Evolutionary conservation across 2,329 filamentous ascomycete genomes (phyloP).

Genomic region (Pseudocercospora cruenta): DNA sequence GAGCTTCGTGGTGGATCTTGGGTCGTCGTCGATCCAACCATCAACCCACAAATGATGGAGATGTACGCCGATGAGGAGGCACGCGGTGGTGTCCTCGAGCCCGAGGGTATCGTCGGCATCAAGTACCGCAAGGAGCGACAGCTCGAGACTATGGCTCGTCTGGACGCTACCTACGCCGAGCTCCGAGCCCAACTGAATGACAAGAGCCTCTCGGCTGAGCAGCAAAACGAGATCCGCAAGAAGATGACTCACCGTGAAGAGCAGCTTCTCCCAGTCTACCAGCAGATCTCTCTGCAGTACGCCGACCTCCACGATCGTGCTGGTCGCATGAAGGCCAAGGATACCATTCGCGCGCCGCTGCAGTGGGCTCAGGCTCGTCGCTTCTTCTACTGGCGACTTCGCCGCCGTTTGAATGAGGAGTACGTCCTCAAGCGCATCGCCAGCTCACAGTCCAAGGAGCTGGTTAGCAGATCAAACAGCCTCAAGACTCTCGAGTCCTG

Average conservation of each 20-base stretch:
- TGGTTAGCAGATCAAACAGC: slow-evolving; percentile 54
- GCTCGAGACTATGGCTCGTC: slow-evolving; percentile 93
- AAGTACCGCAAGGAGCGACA: slow-evolving; percentile 98
- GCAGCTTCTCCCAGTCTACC: slow-evolving; percentile 86
- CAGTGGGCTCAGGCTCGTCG: slow-evolving; percentile 87
- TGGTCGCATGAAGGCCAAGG: slow-evolving; percentile 98
- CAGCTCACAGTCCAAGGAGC: slow-evolving; percentile 48
- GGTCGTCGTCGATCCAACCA: slow-evolving; percentile 98
- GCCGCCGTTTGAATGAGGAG: slow-evolving; percentile 95
- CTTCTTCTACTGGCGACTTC: slow-evolving; percentile 99
- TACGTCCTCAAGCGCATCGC: slow-evolving; percentile 91
- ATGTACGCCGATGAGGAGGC: slow-evolving; percentile 98
- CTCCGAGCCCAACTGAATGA: slow-evolving; percentile 79
- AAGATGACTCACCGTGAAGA: slow-evolving; percentile 86
- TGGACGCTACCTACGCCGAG: slow-evolving; percentile 80
- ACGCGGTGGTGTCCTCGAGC: slow-evolving; percentile 95
- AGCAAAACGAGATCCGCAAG: slow-evolving; percentile 77
- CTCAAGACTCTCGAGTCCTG: slow-evolving; percentile 79
- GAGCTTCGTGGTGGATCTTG: slow-evolving; percentile 98
- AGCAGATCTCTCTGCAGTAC: slow-evolving; percentile 94
- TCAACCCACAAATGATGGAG: slow-evolving; percentile 96
- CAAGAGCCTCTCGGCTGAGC: slow-evolving; percentile 69
- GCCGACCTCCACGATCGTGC: slow-evolving; percentile 96
- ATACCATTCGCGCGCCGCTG: slow-evolving; percentile 80
- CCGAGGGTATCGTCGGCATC: slow-evolving; percentile 97